Base-by-base conservation (phyloP, 805 yeast genomes). In the Lipomyces kockii region DNA sequence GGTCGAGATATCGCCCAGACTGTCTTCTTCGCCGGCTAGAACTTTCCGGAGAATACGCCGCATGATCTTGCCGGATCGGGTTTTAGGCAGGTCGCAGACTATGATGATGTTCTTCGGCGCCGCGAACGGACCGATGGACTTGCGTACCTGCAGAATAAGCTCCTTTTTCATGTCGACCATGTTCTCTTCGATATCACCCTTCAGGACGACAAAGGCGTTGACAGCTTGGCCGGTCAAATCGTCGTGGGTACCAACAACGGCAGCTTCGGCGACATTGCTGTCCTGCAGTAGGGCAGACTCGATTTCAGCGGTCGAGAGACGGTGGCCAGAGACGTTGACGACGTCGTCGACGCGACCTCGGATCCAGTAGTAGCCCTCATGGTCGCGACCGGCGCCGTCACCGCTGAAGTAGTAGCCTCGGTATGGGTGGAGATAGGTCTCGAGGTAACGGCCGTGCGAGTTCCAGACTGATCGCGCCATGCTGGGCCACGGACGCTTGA, bases 321-420 rank as follows among this genome's bases (percentile, higher is more conserved):
- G 89, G 82, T 95, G 99, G 73, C 99, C 99, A 62, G 97, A 89
- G 52, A 95, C 98, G 77, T 95, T 95, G 73, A 94, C 99, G 67
- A 95, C 98, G 76, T 95, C 99, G 79, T 95, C 98, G 71, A 95
- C 98, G 80, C 99, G 89, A 76, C 99, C 99, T 80, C 94, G 86
- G 79, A 95, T 94, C 97, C 98, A 95, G 83, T 88, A 91, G 84
- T 88, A 95, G 61, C 98, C 98, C 77, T 95, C 98, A 70, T 86
- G 86, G 79, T 95, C 99, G 78, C 98, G 88, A 56, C 97, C 98
- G 63, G 98, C 98, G 81, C 98, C 98, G 79, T 94, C 99, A 75
- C 99, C 99, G 12, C 98, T 90, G 84, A 95, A 95, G 83, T 92
- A 95, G 81, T 85, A 87, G 67, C 97, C 96, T 67, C 94, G 91